Evolutionary conservation across 169 alveolate genomes (phyloP).

Genomic region (Perkinsus chesapeaki): DNA sequence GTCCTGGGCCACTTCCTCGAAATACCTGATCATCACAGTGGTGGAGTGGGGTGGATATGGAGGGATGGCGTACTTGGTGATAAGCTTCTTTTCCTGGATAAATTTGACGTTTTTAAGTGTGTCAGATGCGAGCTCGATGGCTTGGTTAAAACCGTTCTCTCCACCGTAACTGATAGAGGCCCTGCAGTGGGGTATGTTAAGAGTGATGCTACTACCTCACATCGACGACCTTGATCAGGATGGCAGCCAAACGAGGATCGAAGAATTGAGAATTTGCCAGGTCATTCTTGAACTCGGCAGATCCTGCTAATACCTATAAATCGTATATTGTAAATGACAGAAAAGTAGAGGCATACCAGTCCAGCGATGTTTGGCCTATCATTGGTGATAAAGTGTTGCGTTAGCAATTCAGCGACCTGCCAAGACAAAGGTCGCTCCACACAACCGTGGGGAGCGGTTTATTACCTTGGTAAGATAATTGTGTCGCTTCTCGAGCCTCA

Average conservation of each 20-base stretch:
- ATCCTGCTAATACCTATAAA: conserved; percentile 85
- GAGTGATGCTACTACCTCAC: conserved; percentile 36
- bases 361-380: conserved; percentile 85
- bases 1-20: conserved; percentile 96
- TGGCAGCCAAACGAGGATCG: conserved; percentile 87
- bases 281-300: conserved; percentile 97
- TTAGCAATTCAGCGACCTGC: conserved; percentile 92
- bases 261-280: conserved; percentile 81
- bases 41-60: neutral
- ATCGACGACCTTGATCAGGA: conserved; percentile 89
- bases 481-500: conserved; percentile 96
- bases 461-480: conserved; percentile 84
- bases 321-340: neutral
- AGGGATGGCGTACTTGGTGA: conserved; percentile 14
- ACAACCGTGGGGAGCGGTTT: neutral
- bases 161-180: conserved; percentile 87
- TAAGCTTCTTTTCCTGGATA: conserved; percentile 69
- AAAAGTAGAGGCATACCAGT: conserved; percentile 7
- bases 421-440: neutral
- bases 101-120: conserved; percentile 81
- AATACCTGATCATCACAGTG: conserved; percentile 52
- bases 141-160: conserved; percentile 97
- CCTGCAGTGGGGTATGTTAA: neutral
- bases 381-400: conserved; percentile 89
- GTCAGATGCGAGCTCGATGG: conserved; percentile 90